Evolutionary conservation across 1,284 basidiomycete genomes (phyloP).

Genomic region (Ustilago vetiveriae): DNA sequence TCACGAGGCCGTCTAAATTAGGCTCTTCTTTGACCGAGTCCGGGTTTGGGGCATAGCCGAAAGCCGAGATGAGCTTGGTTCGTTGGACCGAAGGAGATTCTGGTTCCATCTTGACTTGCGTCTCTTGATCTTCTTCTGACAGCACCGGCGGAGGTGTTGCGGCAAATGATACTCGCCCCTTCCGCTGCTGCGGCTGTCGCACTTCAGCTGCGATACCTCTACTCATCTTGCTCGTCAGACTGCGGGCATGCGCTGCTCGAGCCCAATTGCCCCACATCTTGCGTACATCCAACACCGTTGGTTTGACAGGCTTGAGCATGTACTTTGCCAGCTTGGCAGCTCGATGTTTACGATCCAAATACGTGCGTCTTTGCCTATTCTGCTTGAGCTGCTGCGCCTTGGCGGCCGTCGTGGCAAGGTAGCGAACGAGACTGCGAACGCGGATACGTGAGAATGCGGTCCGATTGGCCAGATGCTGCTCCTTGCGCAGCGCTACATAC

Average conservation of each 20-base stretch:
- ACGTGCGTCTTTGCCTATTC: not conserved
- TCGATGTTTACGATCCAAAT: slow-evolving; percentile 10
- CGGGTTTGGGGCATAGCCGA: not conserved
- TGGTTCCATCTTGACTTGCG: slow-evolving; percentile 19
- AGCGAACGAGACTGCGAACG: slow-evolving; percentile 11
- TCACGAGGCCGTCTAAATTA: not conserved
- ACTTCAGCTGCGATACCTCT: not conserved
- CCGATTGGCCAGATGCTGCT: slow-evolving; percentile 7
- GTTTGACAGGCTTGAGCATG: not conserved
- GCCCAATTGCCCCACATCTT: slow-evolving; percentile 35
- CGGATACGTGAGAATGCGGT: slow-evolving; percentile 9
- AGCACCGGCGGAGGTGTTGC: not conserved
- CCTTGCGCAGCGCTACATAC: slow-evolving; percentile 22
- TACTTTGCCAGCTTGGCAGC: slow-evolving; percentile 15
- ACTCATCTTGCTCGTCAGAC: not conserved
- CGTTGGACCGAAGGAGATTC: slow-evolving; percentile 4
- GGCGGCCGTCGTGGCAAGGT: slow-evolving; percentile 3
- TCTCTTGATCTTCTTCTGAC: too few species aligned
- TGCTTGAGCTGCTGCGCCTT: not conserved
- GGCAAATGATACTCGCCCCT: slow-evolving; percentile 9
- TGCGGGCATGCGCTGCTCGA: slow-evolving; percentile 2
- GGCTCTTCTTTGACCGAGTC: slow-evolving; percentile 1
- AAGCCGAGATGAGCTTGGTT: not conserved
- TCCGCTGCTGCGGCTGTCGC: not conserved
- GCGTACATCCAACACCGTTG: slow-evolving; percentile 19